These are phyloP conservation scores for Albizia julibrissin DNA, from an alignment of 306 rosid species.

Conservation along the genomic window DNA sequence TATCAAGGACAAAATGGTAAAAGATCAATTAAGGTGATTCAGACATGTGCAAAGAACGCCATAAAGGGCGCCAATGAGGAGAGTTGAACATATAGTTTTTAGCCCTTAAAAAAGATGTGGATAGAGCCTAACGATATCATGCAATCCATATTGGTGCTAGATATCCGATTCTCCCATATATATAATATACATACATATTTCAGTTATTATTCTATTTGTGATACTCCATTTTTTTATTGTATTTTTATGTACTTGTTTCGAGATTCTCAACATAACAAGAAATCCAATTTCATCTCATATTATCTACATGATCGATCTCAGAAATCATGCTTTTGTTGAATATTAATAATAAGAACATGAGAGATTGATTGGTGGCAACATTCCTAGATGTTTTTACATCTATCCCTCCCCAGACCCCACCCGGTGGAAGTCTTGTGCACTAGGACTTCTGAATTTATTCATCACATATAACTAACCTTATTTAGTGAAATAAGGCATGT, in stretches of 20 bases:
- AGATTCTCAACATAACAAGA: not conserved
- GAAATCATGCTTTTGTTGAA: not conserved
- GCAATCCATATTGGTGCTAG: not conserved
- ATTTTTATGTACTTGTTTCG: not conserved
- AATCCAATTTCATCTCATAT: not conserved
- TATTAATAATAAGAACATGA: not conserved
- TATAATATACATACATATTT: no score
- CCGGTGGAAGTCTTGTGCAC: no score
- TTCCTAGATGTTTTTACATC: not conserved
- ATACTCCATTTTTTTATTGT: not conserved
- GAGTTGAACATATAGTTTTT: not conserved
- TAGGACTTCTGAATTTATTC: not conserved
- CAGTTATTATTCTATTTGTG: not conserved
- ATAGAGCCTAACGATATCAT: not conserved
- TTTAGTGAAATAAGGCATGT: not conserved
- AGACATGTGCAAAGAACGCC: not conserved
- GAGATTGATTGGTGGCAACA: not conserved
- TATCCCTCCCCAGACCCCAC: no score
- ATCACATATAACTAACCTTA: not conserved
- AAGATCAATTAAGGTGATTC: not conserved
- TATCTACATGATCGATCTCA: not conserved
- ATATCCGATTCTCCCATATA: not conserved
- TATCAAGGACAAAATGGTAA: not conserved
- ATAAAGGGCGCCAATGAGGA: not conserved
- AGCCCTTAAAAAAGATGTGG: not conserved